phyloP scores from a whole-genome alignment of 345 rosid species.

The Schrenkiella parvula region DNA sequence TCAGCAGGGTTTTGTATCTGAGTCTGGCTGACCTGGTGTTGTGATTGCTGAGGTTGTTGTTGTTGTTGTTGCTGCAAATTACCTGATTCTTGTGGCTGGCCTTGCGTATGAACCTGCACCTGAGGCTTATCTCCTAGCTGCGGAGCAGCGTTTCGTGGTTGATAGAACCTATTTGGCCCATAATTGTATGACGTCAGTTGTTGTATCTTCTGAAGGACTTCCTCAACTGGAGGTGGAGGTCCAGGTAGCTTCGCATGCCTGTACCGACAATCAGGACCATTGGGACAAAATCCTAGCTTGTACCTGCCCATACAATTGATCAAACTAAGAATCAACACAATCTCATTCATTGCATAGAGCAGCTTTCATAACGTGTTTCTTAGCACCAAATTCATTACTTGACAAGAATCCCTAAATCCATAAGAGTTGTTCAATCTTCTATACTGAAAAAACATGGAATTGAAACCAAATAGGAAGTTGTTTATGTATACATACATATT shows the following conservation, averaged over 20 bases:
- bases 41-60: constrained; percentile 67
- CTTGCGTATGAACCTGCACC: constrained; percentile 58
- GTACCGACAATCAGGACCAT: constrained; percentile 94
- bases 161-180: constrained; percentile 70
- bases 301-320: constrained; percentile 50
- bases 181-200: constrained; percentile 63
- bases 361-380: not conserved
- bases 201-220: constrained; percentile 95
- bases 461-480: not conserved
- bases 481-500: constrained; percentile 65
- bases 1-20: constrained; percentile 65
- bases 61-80: constrained; percentile 48
- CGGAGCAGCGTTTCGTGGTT: constrained; percentile 54
- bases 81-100: constrained; percentile 46
- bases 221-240: constrained; percentile 95
- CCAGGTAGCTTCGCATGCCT: constrained; percentile 93
- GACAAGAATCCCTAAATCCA: not conserved
- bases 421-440: not conserved
- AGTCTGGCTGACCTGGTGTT: constrained; percentile 56
- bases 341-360: not conserved
- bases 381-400: not conserved
- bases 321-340: not conserved
- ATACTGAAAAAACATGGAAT: not conserved
- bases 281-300: constrained; percentile 97
- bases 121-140: constrained; percentile 65